Percentiles rank a stretch among this genome's conserved stretches.
Evolutionary conservation across 2,329 filamentous ascomycete genomes (phyloP).

Genomic region (Podosphaera xanthii): DNA sequence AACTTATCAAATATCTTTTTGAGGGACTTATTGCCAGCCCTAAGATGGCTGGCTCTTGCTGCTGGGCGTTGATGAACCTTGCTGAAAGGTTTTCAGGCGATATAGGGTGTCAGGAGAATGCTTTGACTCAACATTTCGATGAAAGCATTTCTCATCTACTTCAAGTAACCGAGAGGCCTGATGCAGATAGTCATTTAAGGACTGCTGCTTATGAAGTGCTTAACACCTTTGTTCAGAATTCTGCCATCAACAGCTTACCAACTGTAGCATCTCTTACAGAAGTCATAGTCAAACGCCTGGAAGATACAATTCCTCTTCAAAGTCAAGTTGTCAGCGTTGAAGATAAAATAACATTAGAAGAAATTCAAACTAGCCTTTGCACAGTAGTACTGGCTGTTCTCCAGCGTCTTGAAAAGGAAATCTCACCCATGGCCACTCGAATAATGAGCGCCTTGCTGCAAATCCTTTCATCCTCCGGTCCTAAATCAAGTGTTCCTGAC

Average conservation of each 20-base stretch:
- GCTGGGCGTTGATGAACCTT: slow-evolving; percentile 96
- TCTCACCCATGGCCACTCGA: slow-evolving; percentile 70
- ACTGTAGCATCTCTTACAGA: slow-evolving; percentile 65
- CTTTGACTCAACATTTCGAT: slow-evolving; percentile 80
- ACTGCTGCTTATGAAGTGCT: slow-evolving; percentile 95
- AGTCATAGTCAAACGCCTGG: slow-evolving; percentile 73
- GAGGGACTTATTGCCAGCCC: slow-evolving; percentile 70
- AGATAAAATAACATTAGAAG: slow-evolving; percentile 83
- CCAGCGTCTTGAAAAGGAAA: slow-evolving; percentile 73
- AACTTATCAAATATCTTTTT: slow-evolving; percentile 74
- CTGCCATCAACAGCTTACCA: slow-evolving; percentile 63
- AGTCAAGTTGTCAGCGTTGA: slow-evolving; percentile 89
- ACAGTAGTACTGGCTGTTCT: slow-evolving; percentile 84
- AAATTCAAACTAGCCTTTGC: slow-evolving; percentile 90
- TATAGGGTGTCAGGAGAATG: slow-evolving; percentile 51
- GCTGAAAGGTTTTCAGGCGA: slow-evolving; percentile 89
- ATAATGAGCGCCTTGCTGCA: slow-evolving; percentile 82
- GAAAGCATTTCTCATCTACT: slow-evolving; percentile 72
- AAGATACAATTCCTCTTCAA: slow-evolving; percentile 75
- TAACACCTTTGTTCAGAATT: slow-evolving; percentile 79
- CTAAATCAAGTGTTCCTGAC: slow-evolving; percentile 86
- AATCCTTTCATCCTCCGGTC: slow-evolving; percentile 51
- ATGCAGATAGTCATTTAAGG: slow-evolving; percentile 69
- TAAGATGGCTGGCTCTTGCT: slow-evolving; percentile 96
- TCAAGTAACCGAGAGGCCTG: slow-evolving; percentile 58